Conservation (phyloP, 257 asterid species). For the Solanum rostratum region DNA sequence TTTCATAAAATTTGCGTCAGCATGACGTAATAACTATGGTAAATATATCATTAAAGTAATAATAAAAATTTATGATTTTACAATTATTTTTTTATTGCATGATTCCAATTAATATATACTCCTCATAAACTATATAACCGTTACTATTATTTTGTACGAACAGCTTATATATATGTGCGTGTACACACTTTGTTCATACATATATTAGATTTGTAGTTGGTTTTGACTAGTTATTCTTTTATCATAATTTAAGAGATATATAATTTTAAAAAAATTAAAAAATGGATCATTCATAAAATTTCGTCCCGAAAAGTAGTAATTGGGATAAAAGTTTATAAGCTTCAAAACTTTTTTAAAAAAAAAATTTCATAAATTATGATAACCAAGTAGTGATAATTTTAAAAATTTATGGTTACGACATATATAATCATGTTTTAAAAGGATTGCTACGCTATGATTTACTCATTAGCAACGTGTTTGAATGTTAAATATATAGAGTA, state of each 20-base stretch:
- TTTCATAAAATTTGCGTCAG: neutral
- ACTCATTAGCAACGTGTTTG: neutral
- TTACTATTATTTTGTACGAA: neutral
- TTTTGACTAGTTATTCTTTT: no score
- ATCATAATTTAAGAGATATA: no score
- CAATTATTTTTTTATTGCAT: neutral
- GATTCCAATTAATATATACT: no score
- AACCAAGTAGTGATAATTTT: neutral
- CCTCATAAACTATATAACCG: no score
- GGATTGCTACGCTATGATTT: neutral
- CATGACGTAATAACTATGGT: neutral
- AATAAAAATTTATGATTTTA: neutral
- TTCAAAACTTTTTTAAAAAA: no score
- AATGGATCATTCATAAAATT: no score
- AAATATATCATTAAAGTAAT: neutral
- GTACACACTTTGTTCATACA: no score
- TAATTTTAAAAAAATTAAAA: no score
- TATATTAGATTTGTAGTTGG: neutral
- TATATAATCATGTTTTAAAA: no score
- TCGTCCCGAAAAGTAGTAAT: no score
- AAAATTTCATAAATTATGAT: neutral
- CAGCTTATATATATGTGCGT: neutral
- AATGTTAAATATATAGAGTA: neutral
- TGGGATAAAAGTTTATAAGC: neutral
- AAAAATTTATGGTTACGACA: neutral